These are phyloP conservation scores for Candida vaughaniae DNA, from an alignment of 805 yeast species.

Conservation along the genomic window DNA sequence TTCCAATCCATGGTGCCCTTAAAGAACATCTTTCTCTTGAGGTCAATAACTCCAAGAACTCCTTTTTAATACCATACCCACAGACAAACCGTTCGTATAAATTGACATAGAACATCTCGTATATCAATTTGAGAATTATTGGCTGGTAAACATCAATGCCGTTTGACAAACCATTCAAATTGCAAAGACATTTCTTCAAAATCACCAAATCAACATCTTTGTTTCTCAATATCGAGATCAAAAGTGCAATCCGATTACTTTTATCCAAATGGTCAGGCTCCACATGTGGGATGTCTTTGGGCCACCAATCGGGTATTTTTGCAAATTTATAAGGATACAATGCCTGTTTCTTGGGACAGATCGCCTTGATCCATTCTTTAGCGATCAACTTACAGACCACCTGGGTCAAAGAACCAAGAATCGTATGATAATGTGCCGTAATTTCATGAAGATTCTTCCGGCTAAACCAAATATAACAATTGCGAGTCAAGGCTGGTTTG, in stretches of 20 bases:
- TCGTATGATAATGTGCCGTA: slow-evolving; percentile 15
- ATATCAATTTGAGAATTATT: slow-evolving; percentile 14
- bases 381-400: slow-evolving; percentile 56
- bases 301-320: slow-evolving; percentile 74
- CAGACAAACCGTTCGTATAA: slow-evolving; percentile 24
- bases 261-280: slow-evolving; percentile 76
- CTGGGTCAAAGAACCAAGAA: slow-evolving; percentile 23
- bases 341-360: slow-evolving; percentile 69
- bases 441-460: slow-evolving; percentile 5
- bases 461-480: slow-evolving; percentile 1
- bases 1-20: background rate
- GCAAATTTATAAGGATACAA: slow-evolving; percentile 55
- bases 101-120: slow-evolving; percentile 26
- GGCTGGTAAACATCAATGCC: background rate
- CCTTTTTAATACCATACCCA: slow-evolving; percentile 10
- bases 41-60: background rate
- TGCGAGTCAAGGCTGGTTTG: slow-evolving; percentile 8
- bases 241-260: slow-evolving; percentile 50
- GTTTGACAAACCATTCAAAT: background rate
- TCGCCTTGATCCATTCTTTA: slow-evolving; percentile 62
- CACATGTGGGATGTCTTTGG: slow-evolving; percentile 51
- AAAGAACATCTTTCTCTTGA: background rate
- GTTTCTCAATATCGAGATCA: slow-evolving; percentile 38
- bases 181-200: slow-evolving; percentile 8
- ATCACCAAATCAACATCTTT: slow-evolving; percentile 7